Conservation (phyloP, 257 asterid species). For the Nicotiana sylvestris region DNA sequence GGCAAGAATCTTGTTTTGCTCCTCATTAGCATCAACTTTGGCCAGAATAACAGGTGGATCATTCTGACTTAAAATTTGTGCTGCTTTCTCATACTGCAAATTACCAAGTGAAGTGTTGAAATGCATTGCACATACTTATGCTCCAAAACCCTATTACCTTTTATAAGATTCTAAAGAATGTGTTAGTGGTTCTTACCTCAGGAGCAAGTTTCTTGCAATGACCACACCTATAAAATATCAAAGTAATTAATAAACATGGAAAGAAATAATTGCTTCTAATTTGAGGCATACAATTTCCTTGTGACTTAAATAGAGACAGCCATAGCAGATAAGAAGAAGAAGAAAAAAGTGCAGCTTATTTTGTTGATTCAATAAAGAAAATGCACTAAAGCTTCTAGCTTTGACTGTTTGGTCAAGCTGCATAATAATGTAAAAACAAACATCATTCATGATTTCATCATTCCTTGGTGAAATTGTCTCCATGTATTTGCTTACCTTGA, state of each 20-base stretch:
- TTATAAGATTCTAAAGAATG: not conserved
- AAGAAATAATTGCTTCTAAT: not conserved
- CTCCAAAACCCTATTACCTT: not conserved
- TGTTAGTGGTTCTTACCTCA: slow-evolving; percentile 37
- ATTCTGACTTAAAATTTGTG: slow-evolving; percentile 56
- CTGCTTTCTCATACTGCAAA: slow-evolving; percentile 86
- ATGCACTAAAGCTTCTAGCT: not conserved
- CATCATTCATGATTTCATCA: slow-evolving; percentile 6
- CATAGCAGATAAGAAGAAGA: not conserved
- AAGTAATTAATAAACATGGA: slow-evolving; percentile 2
- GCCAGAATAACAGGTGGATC: slow-evolving; percentile 76
- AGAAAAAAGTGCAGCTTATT: not conserved
- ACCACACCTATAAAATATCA: slow-evolving; percentile 50
- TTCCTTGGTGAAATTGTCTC: not conserved
- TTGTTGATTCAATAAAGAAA: not conserved
- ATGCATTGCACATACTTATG: not conserved
- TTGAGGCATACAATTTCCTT: not conserved
- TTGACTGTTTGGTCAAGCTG: not conserved
- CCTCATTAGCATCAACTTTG: slow-evolving; percentile 69
- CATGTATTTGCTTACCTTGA: not conserved
- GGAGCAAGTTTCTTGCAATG: slow-evolving; percentile 80
- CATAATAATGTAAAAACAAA: not conserved
- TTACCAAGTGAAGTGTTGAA: not conserved
- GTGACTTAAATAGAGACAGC: not conserved
- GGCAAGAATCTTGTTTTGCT: slow-evolving; percentile 53